Evolutionary conservation across 495 filamentous ascomycete genomes (phyloP).

Genomic region (Podospora appendiculata): DNA sequence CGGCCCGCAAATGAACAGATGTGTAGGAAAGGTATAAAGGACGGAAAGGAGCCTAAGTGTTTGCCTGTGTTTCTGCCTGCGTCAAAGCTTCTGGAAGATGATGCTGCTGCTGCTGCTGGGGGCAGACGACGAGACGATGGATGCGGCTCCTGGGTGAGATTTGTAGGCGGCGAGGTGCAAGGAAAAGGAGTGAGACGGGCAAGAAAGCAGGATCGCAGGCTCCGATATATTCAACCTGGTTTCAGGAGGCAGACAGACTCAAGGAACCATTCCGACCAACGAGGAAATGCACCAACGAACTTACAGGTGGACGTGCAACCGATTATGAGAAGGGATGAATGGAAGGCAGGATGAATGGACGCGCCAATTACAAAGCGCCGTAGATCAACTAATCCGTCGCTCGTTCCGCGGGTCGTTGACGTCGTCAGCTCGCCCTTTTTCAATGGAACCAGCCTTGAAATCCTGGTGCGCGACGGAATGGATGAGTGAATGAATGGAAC

Average conservation of each 20-base stretch:
- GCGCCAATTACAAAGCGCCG: not conserved
- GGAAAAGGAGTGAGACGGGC: not conserved
- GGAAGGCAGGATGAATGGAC: not conserved
- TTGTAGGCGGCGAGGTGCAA: slow-evolving; percentile 7
- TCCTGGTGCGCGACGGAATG: too few relatives aligned
- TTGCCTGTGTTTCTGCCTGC: not conserved
- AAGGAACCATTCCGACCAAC: not conserved
- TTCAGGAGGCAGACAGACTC: not conserved
- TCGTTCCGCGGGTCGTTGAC: too few relatives aligned
- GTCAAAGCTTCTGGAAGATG: not conserved
- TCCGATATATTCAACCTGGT: slow-evolving; percentile 5
- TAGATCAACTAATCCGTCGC: too few relatives aligned
- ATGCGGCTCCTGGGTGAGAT: slow-evolving; percentile 3
- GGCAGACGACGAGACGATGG: slow-evolving; percentile 1
- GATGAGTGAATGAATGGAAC: slow-evolving; percentile 1
- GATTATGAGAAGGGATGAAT: too few relatives aligned
- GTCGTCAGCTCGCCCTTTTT: slow-evolving; percentile 1
- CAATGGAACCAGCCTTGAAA: slow-evolving; percentile 6
- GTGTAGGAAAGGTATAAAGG: not conserved
- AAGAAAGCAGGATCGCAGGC: not conserved
- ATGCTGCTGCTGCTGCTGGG: not conserved
- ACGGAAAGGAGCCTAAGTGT: not conserved
- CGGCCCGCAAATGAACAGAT: too few relatives aligned
- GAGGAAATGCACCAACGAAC: not conserved
- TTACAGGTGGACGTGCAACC: not conserved